Evolutionary conservation across 805 yeast genomes (phyloP).

Genomic region (Candida sonorensis): DNA sequence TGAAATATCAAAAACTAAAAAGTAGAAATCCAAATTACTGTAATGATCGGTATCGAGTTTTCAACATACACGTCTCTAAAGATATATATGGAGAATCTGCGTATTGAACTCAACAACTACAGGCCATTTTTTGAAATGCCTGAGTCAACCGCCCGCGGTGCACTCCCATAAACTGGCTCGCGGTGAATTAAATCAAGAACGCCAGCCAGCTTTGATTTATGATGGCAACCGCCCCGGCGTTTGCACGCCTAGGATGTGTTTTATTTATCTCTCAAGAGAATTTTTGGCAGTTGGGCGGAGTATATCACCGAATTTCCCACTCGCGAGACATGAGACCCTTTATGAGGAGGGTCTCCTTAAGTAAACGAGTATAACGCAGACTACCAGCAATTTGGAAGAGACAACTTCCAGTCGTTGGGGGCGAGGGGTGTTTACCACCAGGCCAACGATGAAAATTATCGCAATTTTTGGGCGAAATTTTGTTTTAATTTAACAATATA

Average conservation of each 20-base stretch:
- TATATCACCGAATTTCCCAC: conserved; percentile 37
- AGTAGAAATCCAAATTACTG: conserved; percentile 14
- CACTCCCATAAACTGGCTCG: conserved; percentile 26
- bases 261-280: conserved; percentile 32
- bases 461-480: neutral
- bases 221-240: conserved; percentile 34
- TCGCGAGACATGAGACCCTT: conserved; percentile 18
- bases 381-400: conserved; percentile 14
- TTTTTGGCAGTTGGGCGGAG: conserved; percentile 17
- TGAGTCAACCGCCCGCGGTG: conserved; percentile 32
- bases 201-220: conserved; percentile 20
- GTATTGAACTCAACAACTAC: conserved; percentile 33
- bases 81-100: too few relatives aligned
- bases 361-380: conserved; percentile 31
- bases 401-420: neutral
- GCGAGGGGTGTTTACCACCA: conserved; percentile 3
- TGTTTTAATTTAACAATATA: too few relatives aligned
- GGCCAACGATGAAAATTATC: conserved; percentile 5
- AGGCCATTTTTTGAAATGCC: conserved; percentile 4
- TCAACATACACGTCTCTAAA: too few relatives aligned
- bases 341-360: conserved; percentile 14
- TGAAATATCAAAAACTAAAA: neutral
- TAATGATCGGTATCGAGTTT: conserved; percentile 37
- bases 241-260: conserved; percentile 30
- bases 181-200: conserved; percentile 2